Percentiles rank a stretch among this genome's conserved stretches.
These are phyloP conservation scores for Fusarium sp. DNA, from an alignment of 2,329 filamentous ascomycete genomes.

Conservation along the genomic window DNA sequence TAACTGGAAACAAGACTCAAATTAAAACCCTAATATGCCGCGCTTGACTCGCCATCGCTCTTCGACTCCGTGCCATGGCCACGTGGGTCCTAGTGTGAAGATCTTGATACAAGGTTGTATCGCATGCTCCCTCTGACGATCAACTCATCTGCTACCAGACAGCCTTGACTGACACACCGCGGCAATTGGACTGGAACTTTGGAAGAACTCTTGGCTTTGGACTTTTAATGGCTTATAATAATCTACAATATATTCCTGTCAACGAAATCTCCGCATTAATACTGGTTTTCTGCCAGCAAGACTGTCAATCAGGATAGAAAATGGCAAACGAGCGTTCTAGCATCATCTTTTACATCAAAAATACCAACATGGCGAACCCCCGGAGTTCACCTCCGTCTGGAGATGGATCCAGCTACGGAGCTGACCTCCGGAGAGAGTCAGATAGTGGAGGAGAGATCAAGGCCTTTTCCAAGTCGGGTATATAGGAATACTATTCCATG, in stretches of 20 bases:
- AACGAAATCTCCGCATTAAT: background rate
- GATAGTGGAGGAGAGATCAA: background rate
- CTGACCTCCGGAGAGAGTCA: constrained; percentile 16
- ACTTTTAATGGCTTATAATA: no score
- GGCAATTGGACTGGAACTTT: background rate
- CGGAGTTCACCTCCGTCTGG: background rate
- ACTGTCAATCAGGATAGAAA: background rate
- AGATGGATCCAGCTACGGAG: constrained; percentile 8
- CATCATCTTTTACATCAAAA: background rate
- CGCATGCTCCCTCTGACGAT: background rate
- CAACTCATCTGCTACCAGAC: background rate
- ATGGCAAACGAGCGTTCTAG: background rate
- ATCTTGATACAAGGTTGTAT: constrained; percentile 27
- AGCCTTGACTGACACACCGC: background rate
- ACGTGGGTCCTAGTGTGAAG: constrained; percentile 16
- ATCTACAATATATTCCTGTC: no score
- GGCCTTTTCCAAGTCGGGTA: background rate
- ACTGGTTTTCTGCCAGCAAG: background rate
- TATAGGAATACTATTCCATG: background rate
- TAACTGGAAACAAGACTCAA: constrained; percentile 4
- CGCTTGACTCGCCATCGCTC: constrained; percentile 17
- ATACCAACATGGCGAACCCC: background rate
- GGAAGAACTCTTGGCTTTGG: background rate
- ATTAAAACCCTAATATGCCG: constrained; percentile 11
- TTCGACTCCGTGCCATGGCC: background rate